Evolutionary conservation across 2,329 filamentous ascomycete genomes (phyloP).

Genomic region (Xylariales sp.): DNA sequence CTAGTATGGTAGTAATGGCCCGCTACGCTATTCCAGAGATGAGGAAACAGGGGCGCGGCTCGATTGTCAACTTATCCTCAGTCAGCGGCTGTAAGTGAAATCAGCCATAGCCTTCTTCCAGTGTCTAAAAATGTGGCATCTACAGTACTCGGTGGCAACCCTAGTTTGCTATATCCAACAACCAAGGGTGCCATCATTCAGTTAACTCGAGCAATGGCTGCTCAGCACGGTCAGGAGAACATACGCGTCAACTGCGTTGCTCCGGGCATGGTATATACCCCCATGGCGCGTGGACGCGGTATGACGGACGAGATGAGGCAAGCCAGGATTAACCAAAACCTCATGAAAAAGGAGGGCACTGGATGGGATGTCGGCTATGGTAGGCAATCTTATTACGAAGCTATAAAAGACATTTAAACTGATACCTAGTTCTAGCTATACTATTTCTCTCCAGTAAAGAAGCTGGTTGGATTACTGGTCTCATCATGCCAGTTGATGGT

Average conservation of each 20-base stretch:
- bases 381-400: slow-evolving; percentile 15
- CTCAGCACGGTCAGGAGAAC: slow-evolving; percentile 38
- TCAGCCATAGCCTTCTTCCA: not conserved
- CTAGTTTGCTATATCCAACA: slow-evolving; percentile 49
- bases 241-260: slow-evolving; percentile 42
- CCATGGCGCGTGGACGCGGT: slow-evolving; percentile 43
- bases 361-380: slow-evolving; percentile 48
- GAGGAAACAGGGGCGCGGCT: slow-evolving; percentile 49
- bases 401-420: not conserved
- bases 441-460: slow-evolving; percentile 47
- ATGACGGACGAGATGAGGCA: slow-evolving; percentile 48
- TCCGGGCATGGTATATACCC: slow-evolving; percentile 48
- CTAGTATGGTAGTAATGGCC: slow-evolving; percentile 53
- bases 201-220: slow-evolving; percentile 41
- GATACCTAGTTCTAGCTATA: slow-evolving; percentile 35
- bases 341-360: slow-evolving; percentile 45
- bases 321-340: slow-evolving; percentile 44
- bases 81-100: slow-evolving; percentile 45
- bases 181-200: slow-evolving; percentile 50
- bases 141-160: slow-evolving; percentile 44
- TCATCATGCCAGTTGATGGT: slow-evolving; percentile 47
- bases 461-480: slow-evolving; percentile 47
- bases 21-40: slow-evolving; percentile 50
- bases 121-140: not conserved
- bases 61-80: slow-evolving; percentile 53